These are phyloP conservation scores for Aspergillus tamarii DNA, from an alignment of 2,329 filamentous ascomycete genomes.

Conservation along the genomic window DNA sequence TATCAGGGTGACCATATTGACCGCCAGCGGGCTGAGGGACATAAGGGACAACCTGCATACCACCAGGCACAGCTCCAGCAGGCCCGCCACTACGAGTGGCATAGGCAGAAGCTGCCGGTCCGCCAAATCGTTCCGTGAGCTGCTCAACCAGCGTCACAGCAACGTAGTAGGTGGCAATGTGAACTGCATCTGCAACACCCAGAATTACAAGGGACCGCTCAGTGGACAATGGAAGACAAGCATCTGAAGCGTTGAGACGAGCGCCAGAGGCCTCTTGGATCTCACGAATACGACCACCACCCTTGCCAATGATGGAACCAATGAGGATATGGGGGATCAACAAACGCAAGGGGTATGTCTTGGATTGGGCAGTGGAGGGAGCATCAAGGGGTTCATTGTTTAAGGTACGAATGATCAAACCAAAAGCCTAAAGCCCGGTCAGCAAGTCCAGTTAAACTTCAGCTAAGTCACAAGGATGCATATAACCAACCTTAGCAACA, in stretches of 20 bases:
- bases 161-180: constrained; percentile 98
- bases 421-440: constrained; percentile 71
- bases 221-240: constrained; percentile 89
- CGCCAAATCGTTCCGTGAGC: constrained; percentile 93
- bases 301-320: constrained; percentile 98
- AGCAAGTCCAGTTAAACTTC: constrained; percentile 10
- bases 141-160: constrained; percentile 98
- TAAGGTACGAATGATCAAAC: constrained; percentile 94
- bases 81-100: constrained; percentile 92
- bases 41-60: constrained; percentile 99
- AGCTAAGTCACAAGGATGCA: constrained; percentile 21
- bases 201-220: constrained; percentile 98
- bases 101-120: constrained; percentile 95
- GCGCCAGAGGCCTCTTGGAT: constrained; percentile 98
- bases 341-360: constrained; percentile 94
- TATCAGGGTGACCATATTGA: constrained; percentile 88
- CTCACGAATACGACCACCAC: constrained; percentile 91
- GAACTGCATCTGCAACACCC: constrained; percentile 95
- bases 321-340: constrained; percentile 97
- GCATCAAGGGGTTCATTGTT: constrained; percentile 94
- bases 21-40: constrained; percentile 90
- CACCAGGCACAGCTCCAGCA: constrained; percentile 89
- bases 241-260: constrained; percentile 93
- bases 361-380: constrained; percentile 88
- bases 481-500: constrained; percentile 78